Percentiles rank a stretch among this genome's conserved stretches.
These are phyloP conservation scores for Nothophoma quercina DNA, from an alignment of 2,329 filamentous ascomycete genomes.

Conservation along the genomic window DNA sequence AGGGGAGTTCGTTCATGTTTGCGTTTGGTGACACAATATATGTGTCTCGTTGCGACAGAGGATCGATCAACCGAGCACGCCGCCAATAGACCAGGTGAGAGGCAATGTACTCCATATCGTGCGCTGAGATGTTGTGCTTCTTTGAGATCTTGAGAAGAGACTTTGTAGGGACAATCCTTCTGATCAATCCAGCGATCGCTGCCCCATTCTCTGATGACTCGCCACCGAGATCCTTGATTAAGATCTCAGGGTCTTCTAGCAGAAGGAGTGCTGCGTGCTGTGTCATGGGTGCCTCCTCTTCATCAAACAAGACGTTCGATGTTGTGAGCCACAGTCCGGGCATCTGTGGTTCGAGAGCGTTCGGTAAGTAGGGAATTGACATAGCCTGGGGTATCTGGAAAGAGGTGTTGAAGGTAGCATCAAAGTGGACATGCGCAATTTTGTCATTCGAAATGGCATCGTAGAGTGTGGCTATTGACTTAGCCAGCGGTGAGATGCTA, in stretches of 20 bases:
- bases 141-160: constrained; percentile 76
- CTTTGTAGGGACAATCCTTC: constrained; percentile 66
- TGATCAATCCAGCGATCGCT: constrained; percentile 77
- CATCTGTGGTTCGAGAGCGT: constrained; percentile 71
- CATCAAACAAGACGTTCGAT: constrained; percentile 75
- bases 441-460: constrained; percentile 81
- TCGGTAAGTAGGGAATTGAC: constrained; percentile 76
- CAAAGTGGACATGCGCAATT: constrained; percentile 84
- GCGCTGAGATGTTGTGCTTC: constrained; percentile 74
- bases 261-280: constrained; percentile 88
- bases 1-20: constrained; percentile 73
- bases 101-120: constrained; percentile 85
- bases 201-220: constrained; percentile 78
- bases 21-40: constrained; percentile 94
- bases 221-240: constrained; percentile 72
- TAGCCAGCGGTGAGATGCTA: constrained; percentile 77
- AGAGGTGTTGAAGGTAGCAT: constrained; percentile 66
- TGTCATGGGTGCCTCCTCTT: constrained; percentile 75
- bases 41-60: constrained; percentile 85
- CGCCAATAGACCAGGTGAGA: constrained; percentile 97
- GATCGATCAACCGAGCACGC: constrained; percentile 87
- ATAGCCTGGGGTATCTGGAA: constrained; percentile 68
- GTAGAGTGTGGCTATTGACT: constrained; percentile 82
- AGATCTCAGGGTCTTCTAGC: constrained; percentile 80
- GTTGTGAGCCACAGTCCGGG: constrained; percentile 87